A percentile compares a stretch with the other conserved stretches of the same genome.
phyloP scores from a whole-genome alignment of 305 asterid genomes.

The Rubia balearica region DNA sequence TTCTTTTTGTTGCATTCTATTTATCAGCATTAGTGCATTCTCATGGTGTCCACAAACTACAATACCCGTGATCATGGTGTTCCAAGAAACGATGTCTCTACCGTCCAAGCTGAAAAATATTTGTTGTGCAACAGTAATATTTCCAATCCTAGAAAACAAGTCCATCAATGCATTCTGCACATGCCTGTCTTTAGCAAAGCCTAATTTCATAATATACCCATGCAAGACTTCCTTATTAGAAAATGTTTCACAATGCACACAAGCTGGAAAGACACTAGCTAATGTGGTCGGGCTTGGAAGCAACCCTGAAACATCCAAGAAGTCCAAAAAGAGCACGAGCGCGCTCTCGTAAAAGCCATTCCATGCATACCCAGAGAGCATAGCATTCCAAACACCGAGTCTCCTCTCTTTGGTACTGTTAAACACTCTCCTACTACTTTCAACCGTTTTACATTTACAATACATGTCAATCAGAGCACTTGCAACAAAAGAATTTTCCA shows the following conservation, averaged over 20 bases:
- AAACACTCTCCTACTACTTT: conserved; percentile 48
- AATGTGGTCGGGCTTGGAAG: conserved; percentile 64
- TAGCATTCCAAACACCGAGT: conserved; percentile 65
- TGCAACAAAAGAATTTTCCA: conserved; percentile 60
- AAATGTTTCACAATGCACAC: conserved; percentile 64
- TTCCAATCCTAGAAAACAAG: conserved; percentile 68
- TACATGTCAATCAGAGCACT: conserved; percentile 89
- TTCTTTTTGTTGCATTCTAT: conserved; percentile 42
- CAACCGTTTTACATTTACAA: conserved; percentile 65
- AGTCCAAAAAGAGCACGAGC: conserved; percentile 48
- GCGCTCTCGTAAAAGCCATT: conserved; percentile 57
- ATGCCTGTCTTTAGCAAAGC: conserved; percentile 46
- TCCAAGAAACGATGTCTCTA: conserved; percentile 70
- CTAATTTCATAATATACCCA: conserved; percentile 67
- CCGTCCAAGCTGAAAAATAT: conserved; percentile 60
- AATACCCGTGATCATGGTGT: conserved; percentile 75
- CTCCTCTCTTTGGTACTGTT: conserved; percentile 35
- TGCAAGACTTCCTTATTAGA: conserved; percentile 62
- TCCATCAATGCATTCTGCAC: conserved; percentile 83
- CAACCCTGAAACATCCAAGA: conserved; percentile 36
- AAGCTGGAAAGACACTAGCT: conserved; percentile 83
- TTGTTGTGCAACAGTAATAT: conserved; percentile 37
- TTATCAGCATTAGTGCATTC: conserved; percentile 51
- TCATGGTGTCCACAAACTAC: conserved; percentile 70
- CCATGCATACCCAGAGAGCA: conserved; percentile 78